Evolutionary conservation across 495 filamentous ascomycete species (phyloP).

Genomic region (Penicillium maclennaniae): DNA sequence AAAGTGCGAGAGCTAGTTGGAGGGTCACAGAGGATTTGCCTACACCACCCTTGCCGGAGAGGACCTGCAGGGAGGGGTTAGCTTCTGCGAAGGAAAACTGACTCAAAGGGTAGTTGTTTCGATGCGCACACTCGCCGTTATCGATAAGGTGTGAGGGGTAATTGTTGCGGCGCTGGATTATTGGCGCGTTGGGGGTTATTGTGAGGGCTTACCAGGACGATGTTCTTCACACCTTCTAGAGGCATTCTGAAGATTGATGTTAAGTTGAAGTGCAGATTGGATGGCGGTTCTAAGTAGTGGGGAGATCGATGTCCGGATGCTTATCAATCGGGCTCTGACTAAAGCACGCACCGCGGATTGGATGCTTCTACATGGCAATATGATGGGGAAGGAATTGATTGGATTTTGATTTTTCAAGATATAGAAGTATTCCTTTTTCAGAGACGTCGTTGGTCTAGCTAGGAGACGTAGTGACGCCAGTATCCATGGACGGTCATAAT

Average conservation of each 20-base stretch:
- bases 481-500: not conserved
- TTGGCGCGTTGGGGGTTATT: not conserved
- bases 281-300: conserved; percentile 10
- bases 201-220: conserved; percentile 42
- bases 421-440: not conserved
- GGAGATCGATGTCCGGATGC: conserved; percentile 36
- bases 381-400: not conserved
- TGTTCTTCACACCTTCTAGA: conserved; percentile 50
- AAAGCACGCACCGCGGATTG: conserved; percentile 7
- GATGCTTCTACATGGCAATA: not conserved
- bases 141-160: conserved; percentile 42
- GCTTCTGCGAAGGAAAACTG: not conserved
- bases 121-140: conserved; percentile 22
- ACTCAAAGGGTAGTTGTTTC: not conserved
- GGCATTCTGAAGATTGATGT: conserved; percentile 32
- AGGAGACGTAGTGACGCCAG: not conserved
- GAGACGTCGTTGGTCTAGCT: not conserved
- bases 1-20: conserved; percentile 87
- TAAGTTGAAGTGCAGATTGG: conserved; percentile 3
- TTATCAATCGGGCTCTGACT: conserved; percentile 41
- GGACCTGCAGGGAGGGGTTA: conserved; percentile 44
- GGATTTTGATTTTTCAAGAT: not conserved
- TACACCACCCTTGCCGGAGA: conserved; percentile 96
- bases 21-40: conserved; percentile 96
- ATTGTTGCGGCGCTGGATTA: conserved; percentile 1